Percentiles rank a stretch among this genome's conserved stretches.
These are phyloP conservation scores for Lojkania enalia DNA, from an alignment of 2,329 filamentous ascomycete species.

Conservation along the genomic window DNA sequence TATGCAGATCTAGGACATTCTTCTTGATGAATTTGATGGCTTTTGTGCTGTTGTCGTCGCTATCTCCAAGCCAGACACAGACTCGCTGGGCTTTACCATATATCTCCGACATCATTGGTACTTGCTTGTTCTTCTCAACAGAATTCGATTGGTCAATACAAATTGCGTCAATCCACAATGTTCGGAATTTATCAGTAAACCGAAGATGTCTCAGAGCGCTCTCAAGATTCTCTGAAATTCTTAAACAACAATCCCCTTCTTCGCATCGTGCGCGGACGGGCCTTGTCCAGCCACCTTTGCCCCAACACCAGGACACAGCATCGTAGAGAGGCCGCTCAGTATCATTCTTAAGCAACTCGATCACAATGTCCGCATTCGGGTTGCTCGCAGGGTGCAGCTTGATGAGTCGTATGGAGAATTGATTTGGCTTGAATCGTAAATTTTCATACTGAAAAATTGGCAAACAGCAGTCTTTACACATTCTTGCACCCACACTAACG, in stretches of 20 bases:
- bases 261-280: neutral
- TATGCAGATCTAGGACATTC: slow-evolving; percentile 32
- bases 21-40: slow-evolving; percentile 41
- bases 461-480: too few relatives aligned
- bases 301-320: slow-evolving; percentile 28
- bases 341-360: slow-evolving; percentile 7
- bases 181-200: neutral
- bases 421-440: too few relatives aligned
- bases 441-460: too few relatives aligned
- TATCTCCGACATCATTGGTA: slow-evolving; percentile 24
- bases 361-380: slow-evolving; percentile 19
- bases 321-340: slow-evolving; percentile 12
- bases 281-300: slow-evolving; percentile 1
- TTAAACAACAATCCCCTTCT: neutral
- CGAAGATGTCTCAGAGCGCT: slow-evolving; percentile 10
- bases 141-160: slow-evolving; percentile 12
- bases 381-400: too few relatives aligned
- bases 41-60: slow-evolving; percentile 22
- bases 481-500: too few relatives aligned
- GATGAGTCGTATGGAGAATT: too few relatives aligned
- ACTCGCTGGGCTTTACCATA: slow-evolving; percentile 18
- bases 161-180: slow-evolving; percentile 14
- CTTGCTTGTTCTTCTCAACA: slow-evolving; percentile 23
- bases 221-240: slow-evolving; percentile 7
- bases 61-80: slow-evolving; percentile 32